Base-by-base conservation (phyloP, 768 basidiomycete genomes). In the Jaapia argillacea region DNA sequence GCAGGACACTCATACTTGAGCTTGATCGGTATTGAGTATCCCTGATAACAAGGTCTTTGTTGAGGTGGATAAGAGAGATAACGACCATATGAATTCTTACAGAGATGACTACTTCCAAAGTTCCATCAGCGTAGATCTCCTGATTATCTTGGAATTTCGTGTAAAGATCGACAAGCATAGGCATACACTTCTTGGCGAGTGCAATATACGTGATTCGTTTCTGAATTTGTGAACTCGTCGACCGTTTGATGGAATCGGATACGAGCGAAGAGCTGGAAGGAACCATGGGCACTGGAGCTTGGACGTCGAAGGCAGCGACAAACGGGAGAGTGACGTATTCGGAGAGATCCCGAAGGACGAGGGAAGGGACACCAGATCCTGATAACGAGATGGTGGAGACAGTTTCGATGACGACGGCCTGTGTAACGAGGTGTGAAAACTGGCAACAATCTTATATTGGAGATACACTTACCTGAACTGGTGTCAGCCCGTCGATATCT, bases 1-100 rank as follows among this genome's bases (percentile, higher is more conserved):
- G 85, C 66, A 0, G 94, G 93, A 58, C 93, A 96, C 26, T 94
- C 90, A 50, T 97, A 94, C 62, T 93, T 93, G 49, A 98, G 66
- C 55, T 92, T 91, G 58, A 97, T 79, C 2, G 94, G 92, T 25
- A 94, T 82, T 3, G 86, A 77, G 53, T 87, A 92, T 0, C 91
- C 84, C 86, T 90, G 36, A 24, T 35, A 23, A 40, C 14, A 38
- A n/a, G n/a, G 37, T 38, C 37, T 13, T 7, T 21, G 20, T 38
- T 38, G 7, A 44, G 18, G 24, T 6, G 6, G 5, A n/a, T 26
- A 14, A 16, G 18, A 26, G 5, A 6, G 5, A n/a, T 26, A 14
- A 16, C 4, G 20, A 5, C 4, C 20, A n/a, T 3, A 24, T 23
- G 41, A 5, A 21, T 10, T 57, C 80, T 48, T 50, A 90, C 90